Evolutionary conservation across 2,329 filamentous ascomycete genomes (phyloP), one percentile per base, ranked within the genome.

Genomic region (Lecanicillium sp.): DNA sequence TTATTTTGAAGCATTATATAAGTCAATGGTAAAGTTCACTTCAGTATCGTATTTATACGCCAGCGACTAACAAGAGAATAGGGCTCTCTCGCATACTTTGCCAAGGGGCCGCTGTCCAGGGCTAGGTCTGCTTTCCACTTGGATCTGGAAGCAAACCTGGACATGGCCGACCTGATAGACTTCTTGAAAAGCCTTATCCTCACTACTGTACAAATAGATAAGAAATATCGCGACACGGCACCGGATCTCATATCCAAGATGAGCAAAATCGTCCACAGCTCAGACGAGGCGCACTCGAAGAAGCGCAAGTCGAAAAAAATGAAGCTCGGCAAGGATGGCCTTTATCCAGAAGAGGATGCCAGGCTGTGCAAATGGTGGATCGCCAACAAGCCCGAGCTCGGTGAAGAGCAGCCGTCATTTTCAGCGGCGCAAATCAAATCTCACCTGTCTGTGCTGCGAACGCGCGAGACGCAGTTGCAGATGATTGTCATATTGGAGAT

Each of bases 21-120:
- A 77, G 61, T 78, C 81, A 41, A 72, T 77, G 67, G 77, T 77
- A 57, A 12, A 66, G 13, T 30, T 35, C n/a, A 44, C 5, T 42
- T 58, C 13, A 46, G 55, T 3, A 52, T 55, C 17, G 53, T 62
- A 61, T 42, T 13, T 14, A n/a, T n/a, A n/a, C n/a, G n/a, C 19
- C 47, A 53, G 14, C 56, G 17, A 14, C 19, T 36, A 40, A 36
- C 13, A 48, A 34, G 3, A 8, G 10, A 22, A 9, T 31, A 85
- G 72, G 85, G 83, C 25, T 87, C 85, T 4, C 64, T 90, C 41
- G 85, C 85, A 42, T 92, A 89, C 58, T 89, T 90, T 59, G 81
- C 81, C 15, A 92, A 92, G 63, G 86, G 85, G 1, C 84, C 86
- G 2, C 64, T 92, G 15, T 86, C 85, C 32, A 74, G 84, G 49